These are phyloP conservation scores for Herpetospermum pedunculosum DNA, from an alignment of 306 rosid species.

Conservation along the genomic window DNA sequence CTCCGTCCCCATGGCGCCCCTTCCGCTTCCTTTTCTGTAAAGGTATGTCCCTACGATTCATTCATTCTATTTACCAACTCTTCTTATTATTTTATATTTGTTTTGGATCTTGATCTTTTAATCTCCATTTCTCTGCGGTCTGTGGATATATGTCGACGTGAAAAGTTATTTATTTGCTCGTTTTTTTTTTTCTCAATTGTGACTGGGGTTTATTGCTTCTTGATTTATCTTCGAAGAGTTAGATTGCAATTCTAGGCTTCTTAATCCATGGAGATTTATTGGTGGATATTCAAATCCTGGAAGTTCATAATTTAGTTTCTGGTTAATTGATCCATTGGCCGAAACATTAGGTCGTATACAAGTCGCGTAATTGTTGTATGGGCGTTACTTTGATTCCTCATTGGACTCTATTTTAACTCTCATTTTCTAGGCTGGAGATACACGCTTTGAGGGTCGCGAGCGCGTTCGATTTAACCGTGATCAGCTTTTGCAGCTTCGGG, in stretches of 20 bases:
- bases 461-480: slow-evolving; percentile 62
- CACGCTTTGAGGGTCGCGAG: slow-evolving; percentile 79
- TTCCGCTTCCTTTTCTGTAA: slow-evolving; percentile 34
- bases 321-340: not conserved
- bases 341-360: not conserved
- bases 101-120: slow-evolving; percentile 15
- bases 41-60: slow-evolving; percentile 33
- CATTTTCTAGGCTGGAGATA: slow-evolving; percentile 55
- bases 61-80: not conserved
- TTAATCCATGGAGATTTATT: not conserved
- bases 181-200: not conserved
- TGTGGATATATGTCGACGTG: not conserved
- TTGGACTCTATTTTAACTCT: not conserved
- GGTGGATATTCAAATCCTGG: not conserved
- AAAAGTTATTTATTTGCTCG: not conserved
- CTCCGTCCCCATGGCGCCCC: slow-evolving; percentile 49
- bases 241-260: not conserved
- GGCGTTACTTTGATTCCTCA: not conserved
- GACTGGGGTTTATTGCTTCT: not conserved
- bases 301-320: not conserved
- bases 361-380: not conserved
- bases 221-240: slow-evolving; percentile 1
- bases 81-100: not conserved
- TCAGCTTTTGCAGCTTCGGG: slow-evolving; percentile 56
- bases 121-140: no score